phyloP scores from a whole-genome alignment of 176 grass and related monocot species.

The Metroxylon sagu region DNA sequence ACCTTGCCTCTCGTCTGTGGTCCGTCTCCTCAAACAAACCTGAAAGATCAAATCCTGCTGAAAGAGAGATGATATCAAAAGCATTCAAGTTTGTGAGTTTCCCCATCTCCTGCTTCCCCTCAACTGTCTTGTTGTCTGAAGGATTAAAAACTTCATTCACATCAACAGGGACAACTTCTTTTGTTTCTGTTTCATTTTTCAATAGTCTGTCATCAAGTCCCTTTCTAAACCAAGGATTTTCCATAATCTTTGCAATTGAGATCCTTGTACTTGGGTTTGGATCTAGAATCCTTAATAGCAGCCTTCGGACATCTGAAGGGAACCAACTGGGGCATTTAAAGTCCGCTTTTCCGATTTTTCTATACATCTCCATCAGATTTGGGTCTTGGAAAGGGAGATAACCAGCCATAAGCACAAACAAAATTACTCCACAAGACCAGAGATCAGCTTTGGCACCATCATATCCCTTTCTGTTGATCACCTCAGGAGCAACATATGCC shows the following conservation, averaged over 20 bases:
- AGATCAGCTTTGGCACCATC: constrained; percentile 90
- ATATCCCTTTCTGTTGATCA: constrained; percentile 75
- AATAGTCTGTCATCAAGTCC: constrained; percentile 29
- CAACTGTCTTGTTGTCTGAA: background rate
- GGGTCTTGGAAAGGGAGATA: constrained; percentile 83
- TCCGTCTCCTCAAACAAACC: constrained; percentile 56
- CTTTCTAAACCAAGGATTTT: constrained; percentile 66
- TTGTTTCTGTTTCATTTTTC: background rate
- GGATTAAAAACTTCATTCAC: constrained; percentile 11
- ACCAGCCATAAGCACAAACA: constrained; percentile 80
- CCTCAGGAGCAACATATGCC: constrained; percentile 86
- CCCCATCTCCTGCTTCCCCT: constrained; percentile 13
- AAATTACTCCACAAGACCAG: constrained; percentile 83
- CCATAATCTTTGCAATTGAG: constrained; percentile 62
- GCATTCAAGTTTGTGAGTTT: constrained; percentile 68
- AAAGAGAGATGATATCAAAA: constrained; percentile 93
- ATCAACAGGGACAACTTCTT: constrained; percentile 18
- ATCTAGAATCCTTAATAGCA: constrained; percentile 64
- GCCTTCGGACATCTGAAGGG: constrained; percentile 39
- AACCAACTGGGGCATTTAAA: constrained; percentile 73
- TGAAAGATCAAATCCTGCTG: constrained; percentile 80
- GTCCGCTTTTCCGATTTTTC: constrained; percentile 73
- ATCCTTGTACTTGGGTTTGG: constrained; percentile 64
- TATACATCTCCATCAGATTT: constrained; percentile 86
- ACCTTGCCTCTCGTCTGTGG: constrained; percentile 42